phyloP scores from a whole-genome alignment of 148 eudicot genomes.

The Amaranthus palmeri region DNA sequence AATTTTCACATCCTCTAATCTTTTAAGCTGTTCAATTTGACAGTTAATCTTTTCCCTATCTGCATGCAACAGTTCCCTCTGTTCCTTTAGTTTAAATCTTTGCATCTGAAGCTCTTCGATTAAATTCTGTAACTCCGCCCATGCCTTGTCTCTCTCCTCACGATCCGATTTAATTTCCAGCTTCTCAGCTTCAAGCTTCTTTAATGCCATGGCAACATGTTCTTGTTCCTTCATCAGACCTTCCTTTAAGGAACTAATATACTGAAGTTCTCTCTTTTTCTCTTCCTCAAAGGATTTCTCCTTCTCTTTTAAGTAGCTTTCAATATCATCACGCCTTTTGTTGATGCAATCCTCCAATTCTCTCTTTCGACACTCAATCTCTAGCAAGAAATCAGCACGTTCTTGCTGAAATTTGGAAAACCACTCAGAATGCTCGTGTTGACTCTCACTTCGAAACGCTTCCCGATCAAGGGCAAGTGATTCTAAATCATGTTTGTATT shows the following conservation, averaged over 20 bases:
- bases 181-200: slow-evolving; percentile 71
- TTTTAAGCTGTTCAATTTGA: slow-evolving; percentile 68
- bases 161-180: slow-evolving; percentile 69
- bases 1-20: slow-evolving; percentile 60
- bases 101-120: slow-evolving; percentile 80
- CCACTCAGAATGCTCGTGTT: slow-evolving; percentile 74
- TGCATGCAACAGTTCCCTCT: slow-evolving; percentile 75
- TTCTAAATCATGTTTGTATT: slow-evolving; percentile 56
- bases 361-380: slow-evolving; percentile 68
- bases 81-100: slow-evolving; percentile 79
- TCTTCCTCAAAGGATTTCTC: slow-evolving; percentile 71
- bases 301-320: slow-evolving; percentile 63
- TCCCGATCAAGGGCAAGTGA: slow-evolving; percentile 72
- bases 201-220: slow-evolving; percentile 49
- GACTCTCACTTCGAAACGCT: slow-evolving; percentile 58
- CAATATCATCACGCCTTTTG: slow-evolving; percentile 84
- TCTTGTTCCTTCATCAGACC: slow-evolving; percentile 57
- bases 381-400: slow-evolving; percentile 62
- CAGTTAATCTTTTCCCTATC: slow-evolving; percentile 65
- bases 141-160: slow-evolving; percentile 75
- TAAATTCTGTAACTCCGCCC: slow-evolving; percentile 70
- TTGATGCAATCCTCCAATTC: slow-evolving; percentile 68
- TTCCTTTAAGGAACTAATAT: slow-evolving; percentile 56
- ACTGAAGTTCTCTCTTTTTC: slow-evolving; percentile 63
- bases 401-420: slow-evolving; percentile 81